Evolutionary conservation across 805 yeast genomes (phyloP).

Genomic region (Lachancea kluyveri): DNA sequence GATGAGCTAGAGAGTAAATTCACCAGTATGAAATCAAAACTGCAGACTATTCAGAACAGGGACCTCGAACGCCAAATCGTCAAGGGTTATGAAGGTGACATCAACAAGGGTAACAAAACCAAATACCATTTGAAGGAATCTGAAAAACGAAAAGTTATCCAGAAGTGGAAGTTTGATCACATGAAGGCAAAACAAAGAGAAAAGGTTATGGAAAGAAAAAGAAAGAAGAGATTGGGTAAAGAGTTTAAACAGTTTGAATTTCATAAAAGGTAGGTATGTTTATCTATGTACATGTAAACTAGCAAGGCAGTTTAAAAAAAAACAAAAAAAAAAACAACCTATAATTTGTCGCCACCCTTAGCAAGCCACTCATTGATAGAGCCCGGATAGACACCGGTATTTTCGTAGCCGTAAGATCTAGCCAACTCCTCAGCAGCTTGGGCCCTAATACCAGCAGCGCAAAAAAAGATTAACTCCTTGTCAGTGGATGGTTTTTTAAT

Average conservation of each 20-base stretch:
- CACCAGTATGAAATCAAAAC: constrained; percentile 59
- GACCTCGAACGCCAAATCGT: constrained; percentile 69
- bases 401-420: constrained; percentile 76
- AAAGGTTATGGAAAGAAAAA: constrained; percentile 79
- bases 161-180: constrained; percentile 68
- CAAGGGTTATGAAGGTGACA: constrained; percentile 48
- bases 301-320: neutral
- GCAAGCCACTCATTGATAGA: constrained; percentile 79
- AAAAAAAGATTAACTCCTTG: constrained; percentile 78
- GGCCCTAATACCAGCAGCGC: constrained; percentile 89
- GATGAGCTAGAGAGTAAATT: constrained; percentile 48
- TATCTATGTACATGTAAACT: neutral
- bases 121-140: constrained; percentile 58
- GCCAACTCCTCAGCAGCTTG: constrained; percentile 90
- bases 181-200: constrained; percentile 70
- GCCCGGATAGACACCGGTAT: constrained; percentile 82
- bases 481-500: constrained; percentile 68
- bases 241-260: constrained; percentile 56
- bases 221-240: constrained; percentile 77
- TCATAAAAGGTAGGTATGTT: constrained; percentile 22
- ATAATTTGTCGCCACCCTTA: constrained; percentile 11
- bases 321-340: constrained; percentile 1
- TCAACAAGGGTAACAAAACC: constrained; percentile 45
- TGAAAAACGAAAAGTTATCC: constrained; percentile 67
- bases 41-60: constrained; percentile 62